phyloP scores from a whole-genome alignment of 2,329 filamentous ascomycete genomes.

The Eurotiales sp. region DNA sequence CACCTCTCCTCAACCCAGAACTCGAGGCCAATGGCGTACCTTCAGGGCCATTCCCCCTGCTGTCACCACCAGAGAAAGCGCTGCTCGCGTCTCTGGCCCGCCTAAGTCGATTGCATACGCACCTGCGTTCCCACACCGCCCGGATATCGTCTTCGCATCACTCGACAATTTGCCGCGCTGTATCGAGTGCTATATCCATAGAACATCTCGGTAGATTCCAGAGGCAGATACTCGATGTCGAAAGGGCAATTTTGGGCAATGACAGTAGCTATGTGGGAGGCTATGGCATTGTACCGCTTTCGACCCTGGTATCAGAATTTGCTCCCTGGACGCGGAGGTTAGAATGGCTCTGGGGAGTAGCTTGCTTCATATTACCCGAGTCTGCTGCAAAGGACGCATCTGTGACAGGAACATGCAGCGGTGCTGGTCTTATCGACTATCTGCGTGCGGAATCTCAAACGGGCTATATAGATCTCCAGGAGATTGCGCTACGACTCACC shows the following conservation, averaged over 20 bases:
- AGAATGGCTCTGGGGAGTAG: conserved; percentile 78
- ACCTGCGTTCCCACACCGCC: conserved; percentile 63
- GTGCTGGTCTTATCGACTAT: conserved; percentile 71
- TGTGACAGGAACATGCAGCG: conserved; percentile 50
- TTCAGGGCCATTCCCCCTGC: conserved; percentile 46
- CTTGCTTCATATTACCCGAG: conserved; percentile 61
- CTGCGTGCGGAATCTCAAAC: conserved; percentile 75
- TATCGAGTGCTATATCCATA: conserved; percentile 71
- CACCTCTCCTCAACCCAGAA: conserved; percentile 68
- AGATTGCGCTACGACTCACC: conserved; percentile 69
- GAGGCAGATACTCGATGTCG: conserved; percentile 77
- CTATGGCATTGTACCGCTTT: conserved; percentile 89
- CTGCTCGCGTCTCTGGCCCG: conserved; percentile 73
- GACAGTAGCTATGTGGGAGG: conserved; percentile 81
- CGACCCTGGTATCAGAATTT: conserved; percentile 78
- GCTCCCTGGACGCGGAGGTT: conserved; percentile 79
- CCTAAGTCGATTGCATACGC: conserved; percentile 73
- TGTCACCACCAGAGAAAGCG: conserved; percentile 76
- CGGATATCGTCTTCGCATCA: conserved; percentile 66
- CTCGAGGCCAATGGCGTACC: conserved; percentile 50
- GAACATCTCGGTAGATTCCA: conserved; percentile 78
- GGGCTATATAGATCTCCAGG: conserved; percentile 81
- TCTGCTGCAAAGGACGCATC: conserved; percentile 24
- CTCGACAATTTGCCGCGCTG: conserved; percentile 82
- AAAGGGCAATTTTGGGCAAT: conserved; percentile 69